phyloP scores from a whole-genome alignment of 495 filamentous ascomycete genomes.

The Melanomma pulvis-pyrius region DNA sequence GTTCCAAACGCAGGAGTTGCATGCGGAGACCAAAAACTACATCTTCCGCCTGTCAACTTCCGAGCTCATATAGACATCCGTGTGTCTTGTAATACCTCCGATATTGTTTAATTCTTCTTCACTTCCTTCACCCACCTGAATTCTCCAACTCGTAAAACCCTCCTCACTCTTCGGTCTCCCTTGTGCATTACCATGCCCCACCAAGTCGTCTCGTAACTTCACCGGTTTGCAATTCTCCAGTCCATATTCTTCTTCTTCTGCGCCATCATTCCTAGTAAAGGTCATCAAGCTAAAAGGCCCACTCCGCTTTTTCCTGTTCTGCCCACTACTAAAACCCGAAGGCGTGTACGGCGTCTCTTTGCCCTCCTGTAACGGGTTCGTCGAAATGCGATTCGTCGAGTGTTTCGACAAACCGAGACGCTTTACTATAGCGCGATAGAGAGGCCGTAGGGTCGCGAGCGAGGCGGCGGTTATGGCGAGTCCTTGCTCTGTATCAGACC shows the following conservation, averaged over 20 bases:
- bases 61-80: slow-evolving; percentile 14
- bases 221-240: slow-evolving; percentile 3
- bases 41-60: too few species aligned
- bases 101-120: slow-evolving; percentile 18
- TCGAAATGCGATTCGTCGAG: background rate
- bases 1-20: too few species aligned
- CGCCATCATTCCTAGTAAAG: background rate
- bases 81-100: slow-evolving; percentile 24
- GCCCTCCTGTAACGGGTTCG: background rate
- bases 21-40: too few species aligned
- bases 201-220: slow-evolving; percentile 9
- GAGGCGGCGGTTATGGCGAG: slow-evolving; percentile 21
- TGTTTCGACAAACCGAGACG: slow-evolving; percentile 9
- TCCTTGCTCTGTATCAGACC: slow-evolving; percentile 26
- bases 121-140: slow-evolving; percentile 18
- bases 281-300: slow-evolving; percentile 17
- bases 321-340: background rate
- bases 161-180: slow-evolving; percentile 4
- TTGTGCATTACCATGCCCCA: background rate
- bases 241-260: slow-evolving; percentile 12
- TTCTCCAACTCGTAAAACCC: slow-evolving; percentile 15
- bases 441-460: slow-evolving; percentile 24
- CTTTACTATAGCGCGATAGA: slow-evolving; percentile 8
- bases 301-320: background rate
- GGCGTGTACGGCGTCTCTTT: background rate